Conservation (phyloP, 23 red algal species). For the Agarophyton chilense region DNA sequence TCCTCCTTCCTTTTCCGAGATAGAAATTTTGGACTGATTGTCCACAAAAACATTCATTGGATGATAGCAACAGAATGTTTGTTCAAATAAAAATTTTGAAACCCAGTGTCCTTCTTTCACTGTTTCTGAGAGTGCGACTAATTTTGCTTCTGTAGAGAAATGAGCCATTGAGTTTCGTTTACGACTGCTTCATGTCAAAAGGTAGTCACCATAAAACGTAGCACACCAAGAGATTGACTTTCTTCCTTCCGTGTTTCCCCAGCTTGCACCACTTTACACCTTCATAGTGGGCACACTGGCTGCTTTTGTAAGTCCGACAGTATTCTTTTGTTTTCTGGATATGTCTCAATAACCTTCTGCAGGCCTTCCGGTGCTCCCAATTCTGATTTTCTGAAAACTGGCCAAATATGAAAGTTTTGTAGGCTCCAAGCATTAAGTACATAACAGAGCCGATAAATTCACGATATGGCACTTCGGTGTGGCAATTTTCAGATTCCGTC, state of each 20-base stretch:
- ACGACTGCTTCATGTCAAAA: not conserved
- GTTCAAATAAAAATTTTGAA: not conserved
- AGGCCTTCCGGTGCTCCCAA: not conserved
- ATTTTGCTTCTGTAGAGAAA: slow-evolving; percentile 2
- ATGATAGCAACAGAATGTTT: not conserved
- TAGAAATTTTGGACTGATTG: not conserved
- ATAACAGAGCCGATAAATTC: slow-evolving; percentile 25
- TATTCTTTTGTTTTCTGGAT: not conserved
- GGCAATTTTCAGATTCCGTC: too few relatives aligned
- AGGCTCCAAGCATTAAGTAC: slow-evolving; percentile 39
- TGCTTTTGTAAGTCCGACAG: not conserved
- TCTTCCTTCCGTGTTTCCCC: not conserved
- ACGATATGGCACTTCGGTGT: slow-evolving; percentile 24
- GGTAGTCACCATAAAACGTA: not conserved
- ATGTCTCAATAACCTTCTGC: not conserved
- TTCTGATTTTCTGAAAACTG: slow-evolving; percentile 9
- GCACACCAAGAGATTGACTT: not conserved
- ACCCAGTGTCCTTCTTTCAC: slow-evolving; percentile 4
- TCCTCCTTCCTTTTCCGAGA: not conserved
- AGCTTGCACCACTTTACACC: not conserved
- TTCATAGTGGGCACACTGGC: not conserved
- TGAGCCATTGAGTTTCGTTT: not conserved
- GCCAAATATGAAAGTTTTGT: not conserved
- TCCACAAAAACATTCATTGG: not conserved
- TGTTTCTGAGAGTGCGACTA: slow-evolving; percentile 22